These are phyloP conservation scores for Aspergillus sp. DNA, from an alignment of 2,329 filamentous ascomycete genomes.

Conservation along the genomic window DNA sequence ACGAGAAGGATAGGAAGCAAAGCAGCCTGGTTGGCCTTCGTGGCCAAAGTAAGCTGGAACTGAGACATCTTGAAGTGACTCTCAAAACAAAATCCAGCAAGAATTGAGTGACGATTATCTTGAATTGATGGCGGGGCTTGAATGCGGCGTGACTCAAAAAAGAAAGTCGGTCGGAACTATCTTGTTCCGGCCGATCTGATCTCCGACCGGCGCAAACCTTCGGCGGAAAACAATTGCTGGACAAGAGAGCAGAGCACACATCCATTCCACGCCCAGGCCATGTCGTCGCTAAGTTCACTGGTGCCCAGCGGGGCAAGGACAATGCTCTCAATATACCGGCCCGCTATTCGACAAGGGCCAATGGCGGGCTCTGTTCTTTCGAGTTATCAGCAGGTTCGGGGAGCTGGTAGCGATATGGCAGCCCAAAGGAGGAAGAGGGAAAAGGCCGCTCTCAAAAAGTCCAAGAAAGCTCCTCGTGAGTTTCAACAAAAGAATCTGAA, in stretches of 20 bases:
- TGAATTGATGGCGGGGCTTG: constrained; percentile 22
- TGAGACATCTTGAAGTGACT: constrained; percentile 30
- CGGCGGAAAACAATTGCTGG: constrained; percentile 33
- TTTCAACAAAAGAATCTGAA: constrained; percentile 65
- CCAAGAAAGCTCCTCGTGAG: constrained; percentile 65
- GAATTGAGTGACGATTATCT: constrained; percentile 3
- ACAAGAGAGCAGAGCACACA: neutral
- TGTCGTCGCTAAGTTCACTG: constrained; percentile 36
- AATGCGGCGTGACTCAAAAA: constrained; percentile 9
- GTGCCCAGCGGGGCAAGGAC: constrained; percentile 37
- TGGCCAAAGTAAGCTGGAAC: constrained; percentile 38
- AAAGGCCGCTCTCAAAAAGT: constrained; percentile 53
- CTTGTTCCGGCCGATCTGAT: constrained; percentile 31
- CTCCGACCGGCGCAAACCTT: constrained; percentile 23
- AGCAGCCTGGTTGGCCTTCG: constrained; percentile 41
- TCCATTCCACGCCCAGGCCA: constrained; percentile 16
- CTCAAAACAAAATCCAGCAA: constrained; percentile 1
- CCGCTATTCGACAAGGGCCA: constrained; percentile 28
- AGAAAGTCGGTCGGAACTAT: constrained; percentile 22
- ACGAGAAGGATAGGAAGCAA: constrained; percentile 43
- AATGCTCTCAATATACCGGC: constrained; percentile 34
- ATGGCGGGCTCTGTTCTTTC: constrained; percentile 32
- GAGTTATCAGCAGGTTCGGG: constrained; percentile 36
- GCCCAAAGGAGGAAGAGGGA: constrained; percentile 46
- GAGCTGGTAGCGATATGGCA: constrained; percentile 35